Evolutionary conservation across 306 rosid genomes (phyloP).

Genomic region (Corylus americana): DNA sequence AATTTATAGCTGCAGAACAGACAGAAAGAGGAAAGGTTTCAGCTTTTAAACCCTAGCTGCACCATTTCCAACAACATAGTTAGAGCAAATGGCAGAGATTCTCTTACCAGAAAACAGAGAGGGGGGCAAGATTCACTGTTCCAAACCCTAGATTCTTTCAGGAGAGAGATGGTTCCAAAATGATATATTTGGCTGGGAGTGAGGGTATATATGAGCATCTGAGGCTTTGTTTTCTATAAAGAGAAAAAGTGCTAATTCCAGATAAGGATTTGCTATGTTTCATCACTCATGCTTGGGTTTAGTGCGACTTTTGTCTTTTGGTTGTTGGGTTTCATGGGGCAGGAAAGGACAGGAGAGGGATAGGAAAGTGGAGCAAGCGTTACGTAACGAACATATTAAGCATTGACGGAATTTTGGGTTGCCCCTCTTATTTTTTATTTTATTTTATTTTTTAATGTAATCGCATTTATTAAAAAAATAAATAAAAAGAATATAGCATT

Average conservation of each 20-base stretch:
- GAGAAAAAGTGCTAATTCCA: constrained; percentile 22
- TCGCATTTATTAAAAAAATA: no score
- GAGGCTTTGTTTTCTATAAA: constrained; percentile 23
- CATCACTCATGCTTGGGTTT: not conserved
- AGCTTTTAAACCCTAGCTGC: constrained; percentile 26
- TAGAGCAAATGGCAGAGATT: constrained; percentile 21
- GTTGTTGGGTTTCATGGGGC: not conserved
- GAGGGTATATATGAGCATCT: not conserved
- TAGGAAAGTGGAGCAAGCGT: constrained; percentile 6
- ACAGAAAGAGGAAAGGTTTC: constrained; percentile 14
- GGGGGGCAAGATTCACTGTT: constrained; percentile 41
- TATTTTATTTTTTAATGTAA: no score
- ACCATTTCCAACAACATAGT: constrained; percentile 2
- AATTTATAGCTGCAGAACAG: constrained; percentile 14
- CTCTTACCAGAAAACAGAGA: constrained; percentile 17
- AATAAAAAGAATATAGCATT: no score
- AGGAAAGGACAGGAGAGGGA: not conserved
- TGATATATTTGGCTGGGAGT: constrained; percentile 32
- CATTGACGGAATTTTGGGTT: no score
- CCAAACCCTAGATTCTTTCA: constrained; percentile 63
- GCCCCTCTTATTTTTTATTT: no score
- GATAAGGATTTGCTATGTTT: constrained; percentile 24
- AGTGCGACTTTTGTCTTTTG: not conserved
- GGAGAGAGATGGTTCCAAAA: constrained; percentile 16
- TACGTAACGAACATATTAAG: not conserved